Conservation (phyloP, 768 basidiomycete species). For the Collybia sp. region DNA sequence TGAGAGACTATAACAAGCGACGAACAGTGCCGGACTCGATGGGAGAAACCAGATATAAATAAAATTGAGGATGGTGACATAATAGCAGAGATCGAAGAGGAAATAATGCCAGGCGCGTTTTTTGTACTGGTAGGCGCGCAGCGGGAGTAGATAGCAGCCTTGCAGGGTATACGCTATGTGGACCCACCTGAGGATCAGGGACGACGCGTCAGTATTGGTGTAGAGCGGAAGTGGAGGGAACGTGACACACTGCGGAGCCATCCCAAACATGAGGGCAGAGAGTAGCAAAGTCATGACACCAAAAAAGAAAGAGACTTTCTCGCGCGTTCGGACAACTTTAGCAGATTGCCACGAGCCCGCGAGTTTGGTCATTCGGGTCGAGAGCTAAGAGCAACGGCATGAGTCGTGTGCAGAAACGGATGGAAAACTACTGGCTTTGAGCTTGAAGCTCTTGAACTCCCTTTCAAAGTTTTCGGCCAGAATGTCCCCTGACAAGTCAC, state of each 20-base stretch:
- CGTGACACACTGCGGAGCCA: constrained; percentile 72
- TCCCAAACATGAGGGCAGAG: constrained; percentile 84
- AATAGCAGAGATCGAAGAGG: constrained; percentile 91
- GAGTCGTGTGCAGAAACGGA: constrained; percentile 4
- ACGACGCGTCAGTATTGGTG: constrained; percentile 9
- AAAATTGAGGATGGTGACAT: constrained; percentile 87
- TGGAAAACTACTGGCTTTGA: constrained; percentile 53
- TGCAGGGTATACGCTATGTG: constrained; percentile 85
- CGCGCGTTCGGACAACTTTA: constrained; percentile 76
- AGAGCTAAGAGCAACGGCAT: constrained; percentile 46
- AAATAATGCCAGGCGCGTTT: constrained; percentile 93
- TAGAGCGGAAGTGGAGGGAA: constrained; percentile 1
- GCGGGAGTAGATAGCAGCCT: constrained; percentile 72
- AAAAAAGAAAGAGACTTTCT: constrained; percentile 88
- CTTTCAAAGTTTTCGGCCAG: constrained; percentile 78
- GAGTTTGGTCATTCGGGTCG: constrained; percentile 73
- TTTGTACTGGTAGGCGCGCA: constrained; percentile 86
- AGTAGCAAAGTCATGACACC: constrained; percentile 87
- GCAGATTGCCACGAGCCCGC: constrained; percentile 89
- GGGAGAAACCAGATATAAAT: constrained; percentile 92
- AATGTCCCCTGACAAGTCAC: constrained; percentile 55
- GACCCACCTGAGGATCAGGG: constrained; percentile 56
- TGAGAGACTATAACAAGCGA: constrained; percentile 89
- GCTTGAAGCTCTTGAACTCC: constrained; percentile 81
- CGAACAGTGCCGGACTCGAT: constrained; percentile 68